Conservation (phyloP, 176 grass and related monocot genomes). For the Rhynchospora pubera region DNA sequence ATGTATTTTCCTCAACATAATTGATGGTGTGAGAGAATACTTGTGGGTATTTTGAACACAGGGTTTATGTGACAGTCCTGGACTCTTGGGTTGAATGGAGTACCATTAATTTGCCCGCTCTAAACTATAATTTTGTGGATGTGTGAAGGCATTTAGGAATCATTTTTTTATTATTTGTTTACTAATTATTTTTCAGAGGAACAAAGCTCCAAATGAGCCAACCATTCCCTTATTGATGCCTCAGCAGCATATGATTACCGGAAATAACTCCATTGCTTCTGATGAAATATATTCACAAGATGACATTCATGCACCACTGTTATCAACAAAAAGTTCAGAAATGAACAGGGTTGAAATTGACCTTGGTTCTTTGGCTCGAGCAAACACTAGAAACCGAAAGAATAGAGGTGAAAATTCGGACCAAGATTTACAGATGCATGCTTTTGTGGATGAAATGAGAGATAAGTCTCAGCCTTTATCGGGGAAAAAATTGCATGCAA, state of each 20-base stretch:
- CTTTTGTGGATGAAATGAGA: conserved; percentile 71
- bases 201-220: conserved; percentile 96
- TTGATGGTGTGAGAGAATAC: background rate
- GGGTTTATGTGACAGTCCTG: background rate
- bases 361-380: conserved; percentile 28
- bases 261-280: conserved; percentile 69
- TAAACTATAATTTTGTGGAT: background rate
- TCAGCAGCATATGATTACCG: conserved; percentile 95
- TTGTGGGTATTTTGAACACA: background rate
- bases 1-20: background rate
- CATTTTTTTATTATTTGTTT: background rate
- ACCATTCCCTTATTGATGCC: conserved; percentile 94
- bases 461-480: conserved; percentile 34
- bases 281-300: conserved; percentile 53
- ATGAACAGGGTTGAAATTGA: conserved; percentile 37
- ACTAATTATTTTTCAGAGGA: conserved; percentile 48
- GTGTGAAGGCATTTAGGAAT: background rate
- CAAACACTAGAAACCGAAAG: conserved; percentile 52
- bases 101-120: background rate
- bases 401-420: conserved; percentile 60
- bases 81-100: background rate
- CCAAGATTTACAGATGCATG: conserved; percentile 89
- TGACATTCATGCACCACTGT: conserved; percentile 40
- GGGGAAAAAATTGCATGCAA: conserved; percentile 36
- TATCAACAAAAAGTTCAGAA: conserved; percentile 37